Conservation (phyloP, 2,329 filamentous ascomycete genomes). For the Diaporthe caulivora region DNA sequence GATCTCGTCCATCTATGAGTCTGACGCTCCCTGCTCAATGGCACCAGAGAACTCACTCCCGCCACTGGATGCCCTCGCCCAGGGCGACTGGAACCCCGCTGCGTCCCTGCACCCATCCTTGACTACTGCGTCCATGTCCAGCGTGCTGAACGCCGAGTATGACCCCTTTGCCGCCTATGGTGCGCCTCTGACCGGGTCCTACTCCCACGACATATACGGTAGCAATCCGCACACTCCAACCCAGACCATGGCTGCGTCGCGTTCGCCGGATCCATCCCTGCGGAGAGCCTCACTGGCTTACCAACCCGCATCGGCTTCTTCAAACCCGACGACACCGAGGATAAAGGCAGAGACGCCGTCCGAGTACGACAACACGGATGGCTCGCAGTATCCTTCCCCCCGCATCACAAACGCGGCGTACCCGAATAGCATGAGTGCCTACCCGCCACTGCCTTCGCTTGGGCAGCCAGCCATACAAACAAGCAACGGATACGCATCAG, state of each 20-base stretch:
- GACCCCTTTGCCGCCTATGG: slow-evolving; percentile 64
- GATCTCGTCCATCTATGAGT: slow-evolving; percentile 55
- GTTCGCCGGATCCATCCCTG: slow-evolving; percentile 47
- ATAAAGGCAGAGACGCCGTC: slow-evolving; percentile 54
- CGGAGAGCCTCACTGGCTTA: slow-evolving; percentile 50
- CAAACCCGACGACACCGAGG: slow-evolving; percentile 47
- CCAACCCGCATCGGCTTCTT: slow-evolving; percentile 42
- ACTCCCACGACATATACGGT: slow-evolving; percentile 59
- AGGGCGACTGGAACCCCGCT: slow-evolving; percentile 58
- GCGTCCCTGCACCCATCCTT: slow-evolving; percentile 55
- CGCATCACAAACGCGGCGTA: slow-evolving; percentile 52
- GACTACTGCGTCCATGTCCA: slow-evolving; percentile 57
- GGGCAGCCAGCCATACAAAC: slow-evolving; percentile 40
- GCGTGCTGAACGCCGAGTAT: slow-evolving; percentile 63
- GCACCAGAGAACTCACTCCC: slow-evolving; percentile 50
- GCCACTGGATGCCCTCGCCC: slow-evolving; percentile 55
- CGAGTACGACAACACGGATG: slow-evolving; percentile 53
- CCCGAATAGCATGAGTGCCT: slow-evolving; percentile 44
- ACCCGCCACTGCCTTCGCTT: slow-evolving; percentile 38
- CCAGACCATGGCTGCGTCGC: slow-evolving; percentile 43
- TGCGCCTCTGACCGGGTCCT: slow-evolving; percentile 49
- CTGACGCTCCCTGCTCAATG: slow-evolving; percentile 54
- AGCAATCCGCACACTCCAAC: slow-evolving; percentile 42
- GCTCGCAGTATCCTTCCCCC: slow-evolving; percentile 57
- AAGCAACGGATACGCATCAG: slow-evolving; percentile 54